These are phyloP conservation scores for Yamadazyma diospyri DNA, from an alignment of 1,139 yeast genomes.

Conservation along the genomic window DNA sequence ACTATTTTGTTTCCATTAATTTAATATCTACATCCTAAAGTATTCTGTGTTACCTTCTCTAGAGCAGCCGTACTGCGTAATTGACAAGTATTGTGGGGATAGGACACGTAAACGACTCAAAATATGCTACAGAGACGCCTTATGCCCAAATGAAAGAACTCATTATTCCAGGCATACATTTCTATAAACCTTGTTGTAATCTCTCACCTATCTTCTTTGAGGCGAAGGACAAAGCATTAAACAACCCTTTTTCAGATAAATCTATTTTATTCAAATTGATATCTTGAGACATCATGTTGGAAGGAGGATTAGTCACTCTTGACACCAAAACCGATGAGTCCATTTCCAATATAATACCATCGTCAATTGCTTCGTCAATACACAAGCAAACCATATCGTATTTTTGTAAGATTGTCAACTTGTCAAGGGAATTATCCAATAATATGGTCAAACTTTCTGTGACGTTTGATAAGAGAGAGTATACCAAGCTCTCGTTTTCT, in stretches of 20 bases:
- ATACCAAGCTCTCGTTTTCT: slow-evolving; percentile 84
- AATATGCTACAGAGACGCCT: too few relatives aligned
- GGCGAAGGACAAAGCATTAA: slow-evolving; percentile 88
- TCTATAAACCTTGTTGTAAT: slow-evolving; percentile 73
- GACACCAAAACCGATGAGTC: slow-evolving; percentile 85
- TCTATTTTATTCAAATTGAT: slow-evolving; percentile 68
- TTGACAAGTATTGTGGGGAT: too few relatives aligned
- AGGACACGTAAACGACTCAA: too few relatives aligned
- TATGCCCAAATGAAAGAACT: too few relatives aligned
- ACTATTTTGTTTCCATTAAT: not conserved
- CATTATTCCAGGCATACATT: too few relatives aligned
- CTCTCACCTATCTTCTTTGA: slow-evolving; percentile 82
- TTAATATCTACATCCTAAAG: not conserved
- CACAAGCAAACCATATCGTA: slow-evolving; percentile 85
- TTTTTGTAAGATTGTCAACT: slow-evolving; percentile 71
- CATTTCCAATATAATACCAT: slow-evolving; percentile 86
- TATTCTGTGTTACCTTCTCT: not conserved
- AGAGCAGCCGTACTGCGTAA: too few relatives aligned
- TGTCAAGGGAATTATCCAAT: slow-evolving; percentile 73
- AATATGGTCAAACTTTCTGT: slow-evolving; percentile 79
- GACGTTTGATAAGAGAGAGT: slow-evolving; percentile 72
- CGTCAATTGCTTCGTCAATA: slow-evolving; percentile 88
- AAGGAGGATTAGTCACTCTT: slow-evolving; percentile 82
- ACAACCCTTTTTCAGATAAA: slow-evolving; percentile 79
- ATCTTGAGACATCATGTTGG: slow-evolving; percentile 26